Conservation (phyloP, 1,284 basidiomycete species). For the Boletellus dicymbophilus region DNA sequence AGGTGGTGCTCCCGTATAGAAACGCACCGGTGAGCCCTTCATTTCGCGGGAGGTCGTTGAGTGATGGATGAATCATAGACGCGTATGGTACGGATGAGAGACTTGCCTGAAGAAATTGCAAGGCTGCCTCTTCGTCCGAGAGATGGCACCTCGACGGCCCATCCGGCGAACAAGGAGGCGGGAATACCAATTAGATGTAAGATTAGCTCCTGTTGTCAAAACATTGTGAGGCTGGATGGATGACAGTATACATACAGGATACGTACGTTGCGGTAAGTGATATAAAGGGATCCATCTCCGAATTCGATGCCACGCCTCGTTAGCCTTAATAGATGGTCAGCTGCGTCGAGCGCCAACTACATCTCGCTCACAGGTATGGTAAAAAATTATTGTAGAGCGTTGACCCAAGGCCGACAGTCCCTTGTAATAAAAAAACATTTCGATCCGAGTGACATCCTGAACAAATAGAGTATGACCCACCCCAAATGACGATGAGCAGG, state of each 20-base stretch:
- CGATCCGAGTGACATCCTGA: background rate
- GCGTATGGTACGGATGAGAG: background rate
- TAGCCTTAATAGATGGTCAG: slow-evolving; percentile 33
- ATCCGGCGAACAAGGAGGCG: slow-evolving; percentile 64
- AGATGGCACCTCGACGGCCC: slow-evolving; percentile 60
- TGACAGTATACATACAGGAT: background rate
- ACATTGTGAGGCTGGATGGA: background rate
- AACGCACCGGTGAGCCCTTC: slow-evolving; percentile 66
- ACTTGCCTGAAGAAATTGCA: slow-evolving; percentile 49
- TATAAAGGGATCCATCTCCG: slow-evolving; percentile 49
- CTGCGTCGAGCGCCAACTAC: background rate
- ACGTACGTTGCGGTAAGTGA: slow-evolving; percentile 52
- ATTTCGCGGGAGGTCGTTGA: slow-evolving; percentile 31
- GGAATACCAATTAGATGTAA: slow-evolving; percentile 67
- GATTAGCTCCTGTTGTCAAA: slow-evolving; percentile 50
- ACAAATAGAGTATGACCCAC: slow-evolving; percentile 22
- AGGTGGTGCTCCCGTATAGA: slow-evolving; percentile 67
- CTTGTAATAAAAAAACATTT: slow-evolving; percentile 29
- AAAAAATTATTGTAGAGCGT: slow-evolving; percentile 63
- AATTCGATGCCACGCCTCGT: slow-evolving; percentile 48
- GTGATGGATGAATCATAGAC: slow-evolving; percentile 14
- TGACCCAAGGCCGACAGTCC: slow-evolving; percentile 61
- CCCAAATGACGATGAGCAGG: slow-evolving; percentile 56
- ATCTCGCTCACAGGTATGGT: slow-evolving; percentile 44
- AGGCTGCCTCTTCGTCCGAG: slow-evolving; percentile 67